A percentile compares a stretch with the other conserved stretches of the same genome.
Evolutionary conservation across 2,329 filamentous ascomycete species (phyloP).

Genomic region (Aspergillus piperis): DNA sequence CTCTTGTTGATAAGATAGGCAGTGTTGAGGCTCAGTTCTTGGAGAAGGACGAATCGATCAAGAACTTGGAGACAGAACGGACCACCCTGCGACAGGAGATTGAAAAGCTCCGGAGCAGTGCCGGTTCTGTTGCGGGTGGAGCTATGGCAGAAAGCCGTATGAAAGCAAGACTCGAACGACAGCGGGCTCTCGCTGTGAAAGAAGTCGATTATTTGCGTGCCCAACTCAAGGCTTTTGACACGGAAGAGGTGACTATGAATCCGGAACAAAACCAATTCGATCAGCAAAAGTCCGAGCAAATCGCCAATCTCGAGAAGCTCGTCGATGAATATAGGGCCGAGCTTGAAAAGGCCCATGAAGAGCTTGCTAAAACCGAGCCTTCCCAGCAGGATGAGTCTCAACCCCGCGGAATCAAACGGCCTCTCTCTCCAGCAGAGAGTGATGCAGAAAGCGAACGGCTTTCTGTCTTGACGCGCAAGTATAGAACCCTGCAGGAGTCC

Average conservation of each 20-base stretch:
- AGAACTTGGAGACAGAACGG: slow-evolving; percentile 70
- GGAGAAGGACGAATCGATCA: slow-evolving; percentile 75
- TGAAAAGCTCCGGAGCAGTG: slow-evolving; percentile 65
- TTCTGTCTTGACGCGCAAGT: slow-evolving; percentile 83
- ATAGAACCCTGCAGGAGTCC: slow-evolving; percentile 79
- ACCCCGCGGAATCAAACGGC: slow-evolving; percentile 61
- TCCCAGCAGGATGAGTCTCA: slow-evolving; percentile 46
- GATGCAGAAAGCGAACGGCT: slow-evolving; percentile 67
- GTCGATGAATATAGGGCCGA: slow-evolving; percentile 85
- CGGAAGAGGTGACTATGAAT: slow-evolving; percentile 84
- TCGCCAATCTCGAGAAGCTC: slow-evolving; percentile 80
- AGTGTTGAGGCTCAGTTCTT: slow-evolving; percentile 74
- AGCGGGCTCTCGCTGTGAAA: slow-evolving; percentile 80
- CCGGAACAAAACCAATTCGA: slow-evolving; percentile 70
- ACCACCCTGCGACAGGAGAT: slow-evolving; percentile 65
- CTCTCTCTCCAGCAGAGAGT: slow-evolving; percentile 58
- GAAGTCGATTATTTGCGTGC: slow-evolving; percentile 93
- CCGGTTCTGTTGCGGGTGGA: slow-evolving; percentile 41
- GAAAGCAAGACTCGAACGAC: slow-evolving; percentile 76
- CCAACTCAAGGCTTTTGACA: slow-evolving; percentile 84
- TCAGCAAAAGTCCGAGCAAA: slow-evolving; percentile 69
- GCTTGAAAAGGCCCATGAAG: slow-evolving; percentile 70
- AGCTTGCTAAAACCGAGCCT: slow-evolving; percentile 68
- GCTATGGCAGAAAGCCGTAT: slow-evolving; percentile 64
- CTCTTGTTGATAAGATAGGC: slow-evolving; percentile 78